Evolutionary conservation across 2,329 filamentous ascomycete genomes (phyloP).

Genomic region (Cercospora citrullina): DNA sequence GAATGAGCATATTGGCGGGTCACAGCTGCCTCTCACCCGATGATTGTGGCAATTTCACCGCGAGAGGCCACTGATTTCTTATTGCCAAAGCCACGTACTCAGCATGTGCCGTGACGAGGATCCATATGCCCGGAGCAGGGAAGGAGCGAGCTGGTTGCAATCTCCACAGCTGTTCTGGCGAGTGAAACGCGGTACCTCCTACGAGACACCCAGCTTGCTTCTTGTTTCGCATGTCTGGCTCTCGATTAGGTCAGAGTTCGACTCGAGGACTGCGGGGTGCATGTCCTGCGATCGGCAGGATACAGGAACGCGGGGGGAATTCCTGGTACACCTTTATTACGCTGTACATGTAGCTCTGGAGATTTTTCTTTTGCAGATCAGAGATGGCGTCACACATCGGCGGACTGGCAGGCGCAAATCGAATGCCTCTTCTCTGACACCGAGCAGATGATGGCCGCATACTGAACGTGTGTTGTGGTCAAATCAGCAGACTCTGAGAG

Average conservation of each 20-base stretch:
- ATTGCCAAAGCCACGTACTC: neutral
- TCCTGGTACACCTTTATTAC: neutral
- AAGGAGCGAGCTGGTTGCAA: neutral
- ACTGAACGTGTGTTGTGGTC: neutral
- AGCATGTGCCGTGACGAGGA: neutral
- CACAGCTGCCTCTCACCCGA: neutral
- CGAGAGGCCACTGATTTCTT: neutral
- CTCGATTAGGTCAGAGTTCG: neutral
- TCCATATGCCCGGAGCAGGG: neutral
- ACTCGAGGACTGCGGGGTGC: neutral
- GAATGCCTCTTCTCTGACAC: neutral
- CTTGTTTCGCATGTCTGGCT: constrained; percentile 1
- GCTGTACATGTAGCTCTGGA: neutral
- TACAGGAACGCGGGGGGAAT: neutral
- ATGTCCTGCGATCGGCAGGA: neutral
- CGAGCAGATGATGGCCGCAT: neutral
- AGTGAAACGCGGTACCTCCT: neutral
- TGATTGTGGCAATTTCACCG: neutral
- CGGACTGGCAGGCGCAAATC: neutral
- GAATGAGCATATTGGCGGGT: neutral
- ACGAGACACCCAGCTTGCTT: neutral
- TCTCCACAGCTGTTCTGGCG: neutral
- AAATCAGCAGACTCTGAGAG: neutral
- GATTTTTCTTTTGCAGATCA: neutral
- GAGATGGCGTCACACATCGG: neutral